These are phyloP conservation scores for Aristolochia contorta DNA, from an alignment of 164 flowering plant species.

Conservation along the genomic window DNA sequence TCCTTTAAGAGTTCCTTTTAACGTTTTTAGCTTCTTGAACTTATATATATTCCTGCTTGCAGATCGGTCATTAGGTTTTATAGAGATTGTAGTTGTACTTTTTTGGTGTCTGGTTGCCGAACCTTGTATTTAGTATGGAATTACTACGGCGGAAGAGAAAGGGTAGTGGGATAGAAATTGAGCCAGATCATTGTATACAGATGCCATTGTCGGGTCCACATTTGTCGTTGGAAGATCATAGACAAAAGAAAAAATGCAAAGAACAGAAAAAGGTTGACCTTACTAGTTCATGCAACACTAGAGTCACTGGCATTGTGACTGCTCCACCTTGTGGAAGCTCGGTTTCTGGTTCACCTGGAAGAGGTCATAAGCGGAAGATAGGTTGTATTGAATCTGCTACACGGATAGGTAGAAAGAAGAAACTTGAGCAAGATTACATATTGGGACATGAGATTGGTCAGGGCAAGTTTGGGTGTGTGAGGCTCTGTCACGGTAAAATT, in stretches of 20 bases:
- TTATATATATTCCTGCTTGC: background rate
- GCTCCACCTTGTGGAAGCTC: conserved; percentile 70
- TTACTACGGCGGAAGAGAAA: conserved; percentile 72
- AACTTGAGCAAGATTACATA: conserved; percentile 66
- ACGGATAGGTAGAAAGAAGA: conserved; percentile 70
- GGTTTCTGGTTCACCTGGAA: conserved; percentile 34
- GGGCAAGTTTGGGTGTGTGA: conserved; percentile 88
- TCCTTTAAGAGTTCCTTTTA: no score
- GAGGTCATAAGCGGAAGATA: conserved; percentile 91
- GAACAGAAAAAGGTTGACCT: conserved; percentile 30
- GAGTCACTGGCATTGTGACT: conserved; percentile 57
- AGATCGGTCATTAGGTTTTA: background rate
- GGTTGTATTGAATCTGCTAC: conserved; percentile 84
- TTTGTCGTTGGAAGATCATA: conserved; percentile 59
- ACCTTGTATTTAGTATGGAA: conserved; percentile 6
- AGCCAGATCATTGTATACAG: conserved; percentile 10
- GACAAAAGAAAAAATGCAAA: conserved; percentile 63
- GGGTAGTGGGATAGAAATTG: conserved; percentile 36
- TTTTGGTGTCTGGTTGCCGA: background rate
- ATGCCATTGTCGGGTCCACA: conserved; percentile 37
- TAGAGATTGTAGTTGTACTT: background rate
- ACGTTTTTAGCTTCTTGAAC: no score
- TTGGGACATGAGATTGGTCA: conserved; percentile 48
- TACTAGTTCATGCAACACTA: conserved; percentile 33
- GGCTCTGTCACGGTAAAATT: conserved; percentile 43